Conservation (phyloP, 768 basidiomycete species). For the Sistotremastrum suecicum region DNA sequence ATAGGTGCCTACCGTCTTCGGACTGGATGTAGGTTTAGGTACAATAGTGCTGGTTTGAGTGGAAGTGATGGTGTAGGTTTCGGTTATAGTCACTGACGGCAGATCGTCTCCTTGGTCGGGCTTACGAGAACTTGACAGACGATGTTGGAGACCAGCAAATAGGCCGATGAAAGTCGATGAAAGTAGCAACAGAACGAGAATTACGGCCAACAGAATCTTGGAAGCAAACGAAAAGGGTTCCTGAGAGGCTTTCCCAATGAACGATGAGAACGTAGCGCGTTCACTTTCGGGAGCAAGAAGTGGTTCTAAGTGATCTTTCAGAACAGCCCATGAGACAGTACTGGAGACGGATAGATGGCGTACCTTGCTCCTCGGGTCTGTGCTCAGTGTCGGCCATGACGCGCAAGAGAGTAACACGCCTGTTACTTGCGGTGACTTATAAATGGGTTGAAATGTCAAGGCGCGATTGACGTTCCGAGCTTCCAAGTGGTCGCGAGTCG, state of each 20-base stretch:
- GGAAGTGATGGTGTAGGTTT: constrained; percentile 20
- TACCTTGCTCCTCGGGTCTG: background rate
- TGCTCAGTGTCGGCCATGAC: background rate
- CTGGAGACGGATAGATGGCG: background rate
- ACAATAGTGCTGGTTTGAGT: constrained; percentile 23
- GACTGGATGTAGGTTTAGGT: constrained; percentile 37
- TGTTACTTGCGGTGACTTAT: background rate
- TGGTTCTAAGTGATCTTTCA: background rate
- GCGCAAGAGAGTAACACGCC: background rate
- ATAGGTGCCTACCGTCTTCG: constrained; percentile 31
- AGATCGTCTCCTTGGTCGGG: constrained; percentile 13
- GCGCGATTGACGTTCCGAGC: too few relatives aligned
- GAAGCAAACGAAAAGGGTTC: constrained; percentile 76
- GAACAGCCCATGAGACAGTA: background rate
- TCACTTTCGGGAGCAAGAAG: too few relatives aligned
- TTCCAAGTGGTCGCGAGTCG: too few relatives aligned
- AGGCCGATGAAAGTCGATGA: constrained; percentile 85
- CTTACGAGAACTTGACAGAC: constrained; percentile 26
- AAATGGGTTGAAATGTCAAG: too few relatives aligned
- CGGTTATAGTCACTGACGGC: constrained; percentile 7
- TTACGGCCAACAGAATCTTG: constrained; percentile 63
- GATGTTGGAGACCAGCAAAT: constrained; percentile 80
- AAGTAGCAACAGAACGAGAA: constrained; percentile 65
- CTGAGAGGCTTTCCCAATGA: constrained; percentile 20
- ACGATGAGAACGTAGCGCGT: too few relatives aligned